Percentiles rank a stretch among this genome's conserved stretches.
phyloP scores from a whole-genome alignment of 1,284 basidiomycete genomes.

The Heliocybe sulcata region DNA sequence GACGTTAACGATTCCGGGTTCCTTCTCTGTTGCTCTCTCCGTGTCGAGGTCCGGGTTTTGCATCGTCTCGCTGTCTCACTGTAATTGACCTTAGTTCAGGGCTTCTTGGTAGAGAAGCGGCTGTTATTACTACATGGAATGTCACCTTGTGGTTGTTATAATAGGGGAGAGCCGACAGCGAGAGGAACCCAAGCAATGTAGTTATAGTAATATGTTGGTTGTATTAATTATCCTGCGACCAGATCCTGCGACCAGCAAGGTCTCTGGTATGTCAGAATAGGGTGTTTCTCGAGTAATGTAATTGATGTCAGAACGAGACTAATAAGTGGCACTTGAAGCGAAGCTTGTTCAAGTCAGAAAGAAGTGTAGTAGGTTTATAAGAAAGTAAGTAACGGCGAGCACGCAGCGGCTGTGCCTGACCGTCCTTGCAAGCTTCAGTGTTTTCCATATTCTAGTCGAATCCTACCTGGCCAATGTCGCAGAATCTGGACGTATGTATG shows the following conservation, averaged over 20 bases:
- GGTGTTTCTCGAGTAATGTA: too few species aligned
- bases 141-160: background rate
- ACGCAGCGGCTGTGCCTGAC: background rate
- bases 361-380: too few species aligned
- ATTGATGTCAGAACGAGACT: too few species aligned
- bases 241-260: too few species aligned
- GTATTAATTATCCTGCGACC: too few species aligned
- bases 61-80: background rate
- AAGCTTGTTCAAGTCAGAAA: too few species aligned
- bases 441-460: background rate
- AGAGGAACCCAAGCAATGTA: too few species aligned
- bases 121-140: background rate
- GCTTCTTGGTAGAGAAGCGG: conserved; percentile 2
- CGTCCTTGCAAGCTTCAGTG: conserved; percentile 17
- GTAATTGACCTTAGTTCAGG: conserved; percentile 1
- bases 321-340: too few species aligned
- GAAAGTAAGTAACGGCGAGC: background rate
- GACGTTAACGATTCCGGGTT: background rate
- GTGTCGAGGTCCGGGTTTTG: background rate
- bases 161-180: too few species aligned
- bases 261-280: too few species aligned
- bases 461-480: background rate
- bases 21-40: background rate
- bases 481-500: conserved; percentile 27
- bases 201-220: too few species aligned